Evolutionary conservation across 148 eudicot species (phyloP).

Genomic region (Salicornia ramosissima): DNA sequence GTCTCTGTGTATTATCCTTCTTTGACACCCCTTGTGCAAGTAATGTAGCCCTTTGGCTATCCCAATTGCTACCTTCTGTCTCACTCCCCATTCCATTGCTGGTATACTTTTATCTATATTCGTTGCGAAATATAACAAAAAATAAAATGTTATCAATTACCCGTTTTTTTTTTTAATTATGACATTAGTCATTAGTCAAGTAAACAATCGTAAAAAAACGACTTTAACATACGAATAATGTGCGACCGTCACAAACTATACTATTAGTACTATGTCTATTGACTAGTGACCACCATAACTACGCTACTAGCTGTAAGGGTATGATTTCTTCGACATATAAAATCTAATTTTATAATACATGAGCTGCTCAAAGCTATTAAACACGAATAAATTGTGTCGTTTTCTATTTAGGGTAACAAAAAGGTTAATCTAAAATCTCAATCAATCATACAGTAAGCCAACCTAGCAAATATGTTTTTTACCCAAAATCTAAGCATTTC

Average conservation of each 20-base stretch:
- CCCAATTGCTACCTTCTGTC: conserved; percentile 79
- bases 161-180: too few species aligned
- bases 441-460: background rate
- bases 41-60: conserved; percentile 83
- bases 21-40: conserved; percentile 86
- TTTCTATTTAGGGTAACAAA: background rate
- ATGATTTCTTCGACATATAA: too few species aligned
- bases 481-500: background rate
- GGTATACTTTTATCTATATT: conserved; percentile 60
- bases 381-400: background rate
- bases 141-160: background rate
- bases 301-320: too few species aligned
- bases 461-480: background rate
- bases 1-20: conserved; percentile 92
- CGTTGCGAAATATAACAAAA: background rate
- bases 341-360: too few species aligned
- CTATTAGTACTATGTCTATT: too few species aligned
- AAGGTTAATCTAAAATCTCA: background rate
- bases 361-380: too few species aligned
- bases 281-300: too few species aligned
- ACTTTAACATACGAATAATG: too few species aligned
- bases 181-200: too few species aligned
- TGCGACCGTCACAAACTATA: too few species aligned
- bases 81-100: conserved; percentile 70
- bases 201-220: too few species aligned